These are phyloP conservation scores for Allomyces macrogynus DNA, from an alignment of 192 early-diverging fungal species.

Conservation along the genomic window DNA sequence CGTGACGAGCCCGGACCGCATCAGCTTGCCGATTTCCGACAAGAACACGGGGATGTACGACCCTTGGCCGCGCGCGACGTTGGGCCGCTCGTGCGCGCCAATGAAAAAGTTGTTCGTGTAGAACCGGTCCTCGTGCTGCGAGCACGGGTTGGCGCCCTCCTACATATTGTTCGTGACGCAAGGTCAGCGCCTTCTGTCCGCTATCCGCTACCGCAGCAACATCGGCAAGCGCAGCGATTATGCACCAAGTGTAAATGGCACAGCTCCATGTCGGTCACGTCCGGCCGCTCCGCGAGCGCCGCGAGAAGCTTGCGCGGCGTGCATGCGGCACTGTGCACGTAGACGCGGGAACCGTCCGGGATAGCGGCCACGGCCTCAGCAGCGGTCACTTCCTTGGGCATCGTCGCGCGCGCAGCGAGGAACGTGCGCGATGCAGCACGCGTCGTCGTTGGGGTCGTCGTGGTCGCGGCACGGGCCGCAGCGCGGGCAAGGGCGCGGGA, in stretches of 20 bases:
- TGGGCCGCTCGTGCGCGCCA: conserved; percentile 15
- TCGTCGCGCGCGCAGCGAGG: no score
- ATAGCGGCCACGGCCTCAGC: conserved; percentile 20
- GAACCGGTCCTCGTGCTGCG: conserved; percentile 6
- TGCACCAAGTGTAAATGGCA: conserved; percentile 18
- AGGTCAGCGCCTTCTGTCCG: no score
- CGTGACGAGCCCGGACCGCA: conserved; percentile 8
- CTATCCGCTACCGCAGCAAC: no score
- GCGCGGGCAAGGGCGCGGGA: no score
- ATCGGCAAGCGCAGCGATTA: neutral
- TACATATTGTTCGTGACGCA: no score
- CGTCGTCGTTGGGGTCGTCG: no score
- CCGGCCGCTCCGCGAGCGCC: conserved; percentile 13
- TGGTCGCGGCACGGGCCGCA: no score
- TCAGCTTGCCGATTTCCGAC: conserved; percentile 12
- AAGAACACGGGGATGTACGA: conserved; percentile 20
- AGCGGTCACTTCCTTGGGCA: conserved; percentile 1
- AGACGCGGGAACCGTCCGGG: conserved; percentile 14
- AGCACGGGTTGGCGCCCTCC: neutral
- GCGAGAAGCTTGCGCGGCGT: conserved; percentile 6
- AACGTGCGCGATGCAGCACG: no score
- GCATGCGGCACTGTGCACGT: conserved; percentile 19
- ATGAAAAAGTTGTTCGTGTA: conserved; percentile 28
- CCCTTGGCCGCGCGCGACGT: conserved; percentile 11
- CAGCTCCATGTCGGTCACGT: conserved; percentile 15